phyloP scores from a whole-genome alignment of 176 grass and related monocot genomes.

The Microstegium vimineum region DNA sequence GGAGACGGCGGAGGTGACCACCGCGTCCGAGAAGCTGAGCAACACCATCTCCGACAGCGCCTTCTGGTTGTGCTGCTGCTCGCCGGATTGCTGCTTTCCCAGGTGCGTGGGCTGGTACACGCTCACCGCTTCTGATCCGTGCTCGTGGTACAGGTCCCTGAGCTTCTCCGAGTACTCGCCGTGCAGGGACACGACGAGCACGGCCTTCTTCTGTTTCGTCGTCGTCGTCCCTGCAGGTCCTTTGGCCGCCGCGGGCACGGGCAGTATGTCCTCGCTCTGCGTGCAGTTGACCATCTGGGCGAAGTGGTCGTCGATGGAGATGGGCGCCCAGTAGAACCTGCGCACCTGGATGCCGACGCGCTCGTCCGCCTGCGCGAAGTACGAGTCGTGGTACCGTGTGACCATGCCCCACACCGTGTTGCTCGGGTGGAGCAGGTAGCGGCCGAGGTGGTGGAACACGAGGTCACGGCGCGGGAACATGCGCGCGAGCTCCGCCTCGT shows the following conservation, averaged over 20 bases:
- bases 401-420: slow-evolving; percentile 63
- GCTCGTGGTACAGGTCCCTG: slow-evolving; percentile 38
- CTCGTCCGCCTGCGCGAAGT: slow-evolving; percentile 35
- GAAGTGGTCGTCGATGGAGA: slow-evolving; percentile 31
- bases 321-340: slow-evolving; percentile 30
- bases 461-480: slow-evolving; percentile 46
- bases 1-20: slow-evolving; percentile 48
- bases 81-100: slow-evolving; percentile 36
- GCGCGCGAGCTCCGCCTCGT: slow-evolving; percentile 25
- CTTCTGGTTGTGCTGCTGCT: slow-evolving; percentile 59
- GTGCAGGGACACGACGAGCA: slow-evolving; percentile 58
- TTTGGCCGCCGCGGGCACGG: neutral
- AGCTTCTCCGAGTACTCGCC: slow-evolving; percentile 60
- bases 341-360: slow-evolving; percentile 52
- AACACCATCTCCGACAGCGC: slow-evolving; percentile 66
- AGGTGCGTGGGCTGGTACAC: slow-evolving; percentile 68
- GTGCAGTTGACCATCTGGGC: slow-evolving; percentile 41
- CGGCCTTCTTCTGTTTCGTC: slow-evolving; percentile 14
- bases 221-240: no score
- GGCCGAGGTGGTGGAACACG: slow-evolving; percentile 61
- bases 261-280: slow-evolving; percentile 20
- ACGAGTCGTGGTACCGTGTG: slow-evolving; percentile 30
- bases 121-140: slow-evolving; percentile 28
- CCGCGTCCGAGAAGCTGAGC: slow-evolving; percentile 50
- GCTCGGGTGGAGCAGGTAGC: slow-evolving; percentile 59